Base-by-base conservation (phyloP, 345 rosid species). In the Excoecaria cochinchinensis region DNA sequence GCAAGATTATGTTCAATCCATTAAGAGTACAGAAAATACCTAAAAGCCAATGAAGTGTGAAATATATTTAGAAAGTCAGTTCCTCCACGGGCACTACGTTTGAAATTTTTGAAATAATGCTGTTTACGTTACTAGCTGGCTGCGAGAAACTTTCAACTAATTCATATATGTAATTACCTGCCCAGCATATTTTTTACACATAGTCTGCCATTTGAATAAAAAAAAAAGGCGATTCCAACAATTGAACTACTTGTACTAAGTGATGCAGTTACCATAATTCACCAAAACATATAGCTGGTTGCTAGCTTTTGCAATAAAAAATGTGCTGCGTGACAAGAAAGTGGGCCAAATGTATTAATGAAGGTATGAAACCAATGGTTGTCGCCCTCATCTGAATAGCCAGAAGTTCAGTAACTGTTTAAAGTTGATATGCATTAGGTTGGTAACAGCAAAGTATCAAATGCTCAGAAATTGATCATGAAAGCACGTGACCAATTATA, bases 1-100 rank as follows among this genome's bases (percentile, higher is more conserved):
- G 87, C 87, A 89, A 79, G 58, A 81, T 71, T 73, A 73, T 61
- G 74, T 74, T 70, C 63, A 66, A 61, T 64, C 56, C 56, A 63
- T 79, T 73, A 76, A 51, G 74, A 19, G 52, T 9, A 59, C 38
- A 21, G 61, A 3, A 50, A 25, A 5, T 4, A 61, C 38, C 60
- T 16, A 4, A 60, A 60, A 60, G 13, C 3, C 8, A 21, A n/a
- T 42, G 42, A n/a, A 38, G 19, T 52, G 21, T 52, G 6, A 40
- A 3, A 24, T 12, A 17, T 8, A 16, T 50, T 31, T 0, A 69
- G n/a, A 44, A 8, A 38, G 7, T 4, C 31, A 31, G 31, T 44
- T 10, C 7, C 8, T 8, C 10, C 48, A 44, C 10, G 9, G 48
- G 9, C 7, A 8, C 10, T 44, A 6, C 4, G 57, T 15, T 4